Base-by-base conservation (phyloP, 371 early-diverging fungal genomes). In the Syncephalastrum monosporum region DNA sequence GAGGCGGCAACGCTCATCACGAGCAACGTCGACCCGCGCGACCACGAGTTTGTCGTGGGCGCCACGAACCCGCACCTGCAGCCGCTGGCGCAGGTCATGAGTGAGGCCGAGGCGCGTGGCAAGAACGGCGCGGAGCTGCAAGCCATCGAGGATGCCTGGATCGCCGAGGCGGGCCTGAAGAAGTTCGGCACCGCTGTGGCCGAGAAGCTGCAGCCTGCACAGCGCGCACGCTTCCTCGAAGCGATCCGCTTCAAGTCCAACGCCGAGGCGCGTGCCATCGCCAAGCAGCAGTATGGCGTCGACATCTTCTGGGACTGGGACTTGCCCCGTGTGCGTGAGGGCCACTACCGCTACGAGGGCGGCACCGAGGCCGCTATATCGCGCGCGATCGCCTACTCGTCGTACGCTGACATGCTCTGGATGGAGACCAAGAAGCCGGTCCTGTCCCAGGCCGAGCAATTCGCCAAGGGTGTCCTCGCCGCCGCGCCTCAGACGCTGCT, bases 381-480 rank as follows among this genome's bases (percentile, higher is more conserved):
- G 72, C 92, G 99, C 64, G 89, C 92, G 47, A 82, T 90, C 57
- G 93, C 93, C 53, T 98, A 88, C 65, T 88, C 95, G 52, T 89
- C 88, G 4, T 97, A 96, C 82, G 86, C 92, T 61, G 99, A 98
- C 75, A 80, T 97, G 65, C 74, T 97, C 45, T 98, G 98, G 99
- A 97, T 97, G 98, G 98, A 98, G 81, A 96, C 97, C 56, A 92
- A 90, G 75, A 92, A 88, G 67, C 98, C 99, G 27, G 92, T 95
- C 63, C 79, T 87, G 60, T 69, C 82, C 52, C 99, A 98, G 81
- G 98, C 99, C 53, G 84, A 88, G 67, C 87, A 96, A 72, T 98
- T 97, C 70, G 61, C 97, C 27, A 72, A 78, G 51, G 96, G 95
- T 60, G 98, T 98, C 17, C 62, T 77, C 24, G 51, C 68, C 45